These are phyloP conservation scores for Scedosporium minutisporum DNA, from an alignment of 2,329 filamentous ascomycete species.

Conservation along the genomic window DNA sequence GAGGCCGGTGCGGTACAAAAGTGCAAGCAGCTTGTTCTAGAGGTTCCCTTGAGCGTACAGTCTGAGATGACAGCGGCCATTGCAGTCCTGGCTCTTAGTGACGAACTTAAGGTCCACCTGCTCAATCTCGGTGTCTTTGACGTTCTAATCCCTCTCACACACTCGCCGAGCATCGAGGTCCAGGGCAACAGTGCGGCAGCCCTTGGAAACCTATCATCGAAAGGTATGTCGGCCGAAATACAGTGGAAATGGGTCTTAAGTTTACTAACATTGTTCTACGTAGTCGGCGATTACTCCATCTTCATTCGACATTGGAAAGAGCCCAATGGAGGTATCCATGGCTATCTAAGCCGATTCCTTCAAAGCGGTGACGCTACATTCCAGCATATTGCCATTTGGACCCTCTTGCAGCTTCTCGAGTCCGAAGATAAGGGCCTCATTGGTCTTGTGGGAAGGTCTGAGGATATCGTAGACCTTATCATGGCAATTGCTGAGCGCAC, in stretches of 20 bases:
- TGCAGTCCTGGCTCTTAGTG: conserved; percentile 86
- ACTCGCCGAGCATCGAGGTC: conserved; percentile 92
- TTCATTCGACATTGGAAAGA: conserved; percentile 92
- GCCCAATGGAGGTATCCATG: conserved; percentile 88
- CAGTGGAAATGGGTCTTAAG: background rate
- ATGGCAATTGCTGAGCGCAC: conserved; percentile 76
- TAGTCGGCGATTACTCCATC: conserved; percentile 92
- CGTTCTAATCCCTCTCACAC: conserved; percentile 87
- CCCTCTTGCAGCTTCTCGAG: conserved; percentile 85
- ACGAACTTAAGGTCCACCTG: conserved; percentile 87
- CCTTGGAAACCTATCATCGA: conserved; percentile 89
- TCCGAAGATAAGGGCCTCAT: conserved; percentile 89
- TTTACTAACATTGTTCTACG: background rate
- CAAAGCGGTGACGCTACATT: conserved; percentile 93
- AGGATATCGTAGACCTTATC: conserved; percentile 87
- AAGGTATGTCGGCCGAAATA: conserved; percentile 51
- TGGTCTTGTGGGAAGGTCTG: conserved; percentile 76
- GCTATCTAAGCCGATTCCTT: conserved; percentile 86
- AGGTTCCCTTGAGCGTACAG: conserved; percentile 88
- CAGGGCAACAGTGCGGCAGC: conserved; percentile 97
- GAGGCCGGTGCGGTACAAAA: conserved; percentile 96
- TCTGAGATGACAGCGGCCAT: conserved; percentile 99
- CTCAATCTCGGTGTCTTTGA: conserved; percentile 91
- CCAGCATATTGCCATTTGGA: conserved; percentile 99
- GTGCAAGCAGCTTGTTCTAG: conserved; percentile 91